phyloP scores from a whole-genome alignment of 805 yeast genomes.

The Wickerhamiella qilinensis region DNA sequence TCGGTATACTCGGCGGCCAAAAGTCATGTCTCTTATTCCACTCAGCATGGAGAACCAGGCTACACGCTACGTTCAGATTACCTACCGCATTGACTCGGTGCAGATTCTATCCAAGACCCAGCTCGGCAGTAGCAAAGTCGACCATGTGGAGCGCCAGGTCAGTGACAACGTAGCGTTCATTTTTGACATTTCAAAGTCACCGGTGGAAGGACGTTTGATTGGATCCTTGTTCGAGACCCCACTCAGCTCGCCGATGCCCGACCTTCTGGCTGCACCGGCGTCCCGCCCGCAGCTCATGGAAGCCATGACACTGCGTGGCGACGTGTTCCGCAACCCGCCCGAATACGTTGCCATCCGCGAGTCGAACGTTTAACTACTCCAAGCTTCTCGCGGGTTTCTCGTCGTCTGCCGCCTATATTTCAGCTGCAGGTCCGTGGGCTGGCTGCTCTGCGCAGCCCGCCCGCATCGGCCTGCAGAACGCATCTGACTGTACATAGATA shows the following conservation, averaged over 20 bases:
- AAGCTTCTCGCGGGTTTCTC: too few species aligned
- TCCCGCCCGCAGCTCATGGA: conserved; percentile 16
- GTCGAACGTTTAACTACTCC: too few species aligned
- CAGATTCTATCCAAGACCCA: conserved; percentile 40
- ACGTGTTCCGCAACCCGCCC: conserved; percentile 22
- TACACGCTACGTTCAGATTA: conserved; percentile 39
- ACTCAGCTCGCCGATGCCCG: conserved; percentile 20
- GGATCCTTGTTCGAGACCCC: conserved; percentile 52
- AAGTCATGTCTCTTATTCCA: conserved; percentile 52
- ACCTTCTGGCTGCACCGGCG: conserved; percentile 14
- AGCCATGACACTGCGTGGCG: conserved; percentile 24
- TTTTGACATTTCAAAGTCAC: conserved; percentile 39
- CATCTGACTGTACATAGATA: too few species aligned
- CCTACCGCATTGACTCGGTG: conserved; percentile 45
- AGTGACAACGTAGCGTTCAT: conserved; percentile 46
- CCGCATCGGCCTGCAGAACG: not conserved
- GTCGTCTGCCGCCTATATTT: too few species aligned
- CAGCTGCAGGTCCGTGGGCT: too few species aligned
- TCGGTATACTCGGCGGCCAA: conserved; percentile 55
- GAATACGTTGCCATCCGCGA: conserved; percentile 12
- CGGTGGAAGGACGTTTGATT: conserved; percentile 39
- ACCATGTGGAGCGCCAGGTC: conserved; percentile 35
- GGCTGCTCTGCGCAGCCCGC: not conserved
- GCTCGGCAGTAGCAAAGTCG: conserved; percentile 29
- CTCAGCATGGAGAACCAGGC: conserved; percentile 43